phyloP scores from a whole-genome alignment of 129 eudicot genomes.

The Centella asiatica region DNA sequence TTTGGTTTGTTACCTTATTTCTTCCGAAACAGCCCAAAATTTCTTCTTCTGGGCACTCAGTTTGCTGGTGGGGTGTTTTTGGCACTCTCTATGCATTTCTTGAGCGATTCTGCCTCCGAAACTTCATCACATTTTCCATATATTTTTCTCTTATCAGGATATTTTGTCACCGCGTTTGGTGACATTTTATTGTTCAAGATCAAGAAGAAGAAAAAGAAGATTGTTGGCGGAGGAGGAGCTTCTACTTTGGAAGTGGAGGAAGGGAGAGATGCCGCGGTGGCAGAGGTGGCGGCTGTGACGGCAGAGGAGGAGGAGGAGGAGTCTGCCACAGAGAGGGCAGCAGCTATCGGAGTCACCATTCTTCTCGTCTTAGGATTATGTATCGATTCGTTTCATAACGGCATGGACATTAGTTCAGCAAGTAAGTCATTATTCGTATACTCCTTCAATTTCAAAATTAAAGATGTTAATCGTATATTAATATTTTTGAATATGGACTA shows the following conservation, averaged over 20 bases:
- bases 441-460: too few relatives aligned
- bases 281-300: constrained; percentile 1
- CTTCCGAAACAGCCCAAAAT: constrained; percentile 62
- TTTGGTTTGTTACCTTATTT: constrained; percentile 81
- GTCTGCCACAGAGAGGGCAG: constrained; percentile 28
- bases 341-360: constrained; percentile 51
- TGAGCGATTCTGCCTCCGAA: constrained; percentile 41
- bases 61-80: constrained; percentile 77
- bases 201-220: neutral
- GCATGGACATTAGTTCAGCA: constrained; percentile 68
- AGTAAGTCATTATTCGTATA: constrained; percentile 18
- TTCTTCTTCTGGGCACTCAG: constrained; percentile 68
- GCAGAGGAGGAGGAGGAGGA: neutral
- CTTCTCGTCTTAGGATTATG: constrained; percentile 67
- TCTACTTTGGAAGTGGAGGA: constrained; percentile 36
- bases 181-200: constrained; percentile 44
- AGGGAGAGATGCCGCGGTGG: constrained; percentile 8
- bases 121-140: constrained; percentile 16
- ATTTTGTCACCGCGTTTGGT: constrained; percentile 68
- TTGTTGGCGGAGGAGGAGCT: neutral
- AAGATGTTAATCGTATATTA: neutral
- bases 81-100: constrained; percentile 77
- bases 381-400: constrained; percentile 74
- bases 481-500: too few relatives aligned
- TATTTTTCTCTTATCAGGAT: constrained; percentile 59